Evolutionary conservation across 345 rosid genomes (phyloP).

Genomic region (Anacardium occidentale): DNA sequence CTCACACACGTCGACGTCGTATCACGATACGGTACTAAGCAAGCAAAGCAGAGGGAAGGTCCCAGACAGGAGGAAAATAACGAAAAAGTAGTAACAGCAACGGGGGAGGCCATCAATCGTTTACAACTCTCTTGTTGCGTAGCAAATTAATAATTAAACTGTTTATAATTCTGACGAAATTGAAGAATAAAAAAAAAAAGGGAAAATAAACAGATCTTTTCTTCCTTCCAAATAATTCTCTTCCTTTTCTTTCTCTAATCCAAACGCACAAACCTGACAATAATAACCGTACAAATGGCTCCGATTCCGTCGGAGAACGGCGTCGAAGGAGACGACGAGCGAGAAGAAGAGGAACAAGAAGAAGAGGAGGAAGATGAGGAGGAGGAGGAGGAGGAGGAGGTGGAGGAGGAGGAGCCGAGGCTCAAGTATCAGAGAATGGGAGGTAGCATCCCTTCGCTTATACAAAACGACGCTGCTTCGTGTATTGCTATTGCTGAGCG

Average conservation of each 20-base stretch:
- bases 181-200: not conserved
- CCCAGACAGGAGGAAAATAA: not conserved
- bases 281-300: constrained; percentile 48
- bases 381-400: constrained; percentile 72
- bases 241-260: not conserved
- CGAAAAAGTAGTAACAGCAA: too few relatives aligned
- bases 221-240: constrained; percentile 6
- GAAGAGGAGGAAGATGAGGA: constrained; percentile 59
- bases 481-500: constrained; percentile 92
- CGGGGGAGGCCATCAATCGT: constrained; percentile 4
- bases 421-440: constrained; percentile 98
- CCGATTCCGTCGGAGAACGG: constrained; percentile 89
- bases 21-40: too few relatives aligned
- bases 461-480: constrained; percentile 89
- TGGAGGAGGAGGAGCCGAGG: constrained; percentile 58
- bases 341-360: constrained; percentile 59
- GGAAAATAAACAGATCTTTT: constrained; percentile 12
- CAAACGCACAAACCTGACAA: constrained; percentile 2
- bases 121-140: constrained; percentile 25
- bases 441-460: constrained; percentile 79
- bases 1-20: not conserved
- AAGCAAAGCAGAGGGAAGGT: not conserved
- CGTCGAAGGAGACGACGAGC: constrained; percentile 83
- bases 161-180: not conserved
- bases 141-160: constrained; percentile 33